Evolutionary conservation across 2,329 filamentous ascomycete genomes (phyloP), one percentile per base, ranked within the genome.

Genomic region (Penicillium sp.): DNA sequence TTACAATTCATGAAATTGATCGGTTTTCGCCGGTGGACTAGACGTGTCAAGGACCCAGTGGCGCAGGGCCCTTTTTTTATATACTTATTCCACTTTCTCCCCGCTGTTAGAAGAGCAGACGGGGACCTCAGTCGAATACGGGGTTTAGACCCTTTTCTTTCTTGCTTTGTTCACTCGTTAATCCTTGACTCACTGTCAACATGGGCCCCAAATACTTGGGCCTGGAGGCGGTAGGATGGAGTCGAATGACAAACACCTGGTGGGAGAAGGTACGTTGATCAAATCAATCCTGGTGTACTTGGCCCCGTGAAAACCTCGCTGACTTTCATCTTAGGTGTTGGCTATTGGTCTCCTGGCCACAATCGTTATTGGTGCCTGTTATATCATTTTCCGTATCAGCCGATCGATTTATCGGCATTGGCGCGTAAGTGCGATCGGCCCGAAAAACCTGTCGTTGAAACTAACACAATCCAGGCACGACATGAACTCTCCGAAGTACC

Each of bases 361-460:
- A 27, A 45, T 52, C 19, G 50, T 45, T 25, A 19, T 44, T 45
- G 50, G 50, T 16, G 29, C 50, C 21, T 25, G n/a, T 16, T 52
- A 45, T 44, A 52, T 52, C 5, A 31, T 52, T 33, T 52, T 31
- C 21, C 16, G 19, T 14, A 44, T 52, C n/a, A 19, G 39, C 10
- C 37, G 50, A 8, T 8, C 10, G 16, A 16, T 33, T 44, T 14
- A 21, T 33, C 50, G 50, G 37, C 39, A 52, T 52, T 52, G 50
- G 50, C 50, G 50, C 2, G 50, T 52, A 52, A 52, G 50, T 52
- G 16, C 19, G 11, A 50, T 50, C n/a, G 48, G 48, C 48, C 33
- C 35, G 48, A 50, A 26, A 2, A n/a, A 13, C 37, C 13, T 1
- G 13, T 33, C 13, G 31, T 49, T 16, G 23, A 10, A 50, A 29